Evolutionary conservation across 345 rosid species (phyloP), one percentile per base, ranked within the genome.

Genomic region (Acer yangbiense): DNA sequence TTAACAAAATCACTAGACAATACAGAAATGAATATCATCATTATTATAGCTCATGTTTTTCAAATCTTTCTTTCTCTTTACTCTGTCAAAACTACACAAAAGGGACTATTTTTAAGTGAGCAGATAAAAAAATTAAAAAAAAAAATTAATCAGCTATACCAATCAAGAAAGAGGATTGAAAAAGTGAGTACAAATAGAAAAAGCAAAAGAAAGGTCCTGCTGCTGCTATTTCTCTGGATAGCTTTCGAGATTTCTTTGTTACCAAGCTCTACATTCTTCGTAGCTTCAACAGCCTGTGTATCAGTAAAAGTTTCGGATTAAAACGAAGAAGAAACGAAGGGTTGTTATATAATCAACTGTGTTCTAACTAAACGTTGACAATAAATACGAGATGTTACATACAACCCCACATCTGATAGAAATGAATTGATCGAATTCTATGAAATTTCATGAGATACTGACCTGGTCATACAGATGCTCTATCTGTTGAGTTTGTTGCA

Each of bases 401-500:
- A 32, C 7, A 8, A 21, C 52, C 57, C 58, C 64, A 60, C 25
- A 20, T 60, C 12, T 12, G 27, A 60, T 18, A n/a, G 64, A 60
- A 18, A 60, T 60, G 27, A 60, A 25, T 18, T 9, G 23, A 60
- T 20, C 12, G 21, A n/a, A 21, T 18, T 21, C 11, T 60, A 60
- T 54, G n/a, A n/a, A 60, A 60, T n/a, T 60, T 60, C 63, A n/a
- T 20, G 12, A 20, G 27, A 20, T 20, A 58, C 88, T 74, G 67
- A 91, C 99, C 95, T 91, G 98, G 7, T 94, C 98, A 77, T 94
- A 94, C 27, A 97, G 84, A 80, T 68, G 64, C 80, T 94, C 99
- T 74, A 94, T 97, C 81, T 94, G 98, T 75, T 94, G 96, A 23
- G 97, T 90, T 89, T 97, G 99, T 54, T 94, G 98, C 79, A 94